A percentile compares a stretch with the other conserved stretches of the same genome.
Evolutionary conservation across 306 rosid genomes (phyloP).

Genomic region (Casuarina glauca): DNA sequence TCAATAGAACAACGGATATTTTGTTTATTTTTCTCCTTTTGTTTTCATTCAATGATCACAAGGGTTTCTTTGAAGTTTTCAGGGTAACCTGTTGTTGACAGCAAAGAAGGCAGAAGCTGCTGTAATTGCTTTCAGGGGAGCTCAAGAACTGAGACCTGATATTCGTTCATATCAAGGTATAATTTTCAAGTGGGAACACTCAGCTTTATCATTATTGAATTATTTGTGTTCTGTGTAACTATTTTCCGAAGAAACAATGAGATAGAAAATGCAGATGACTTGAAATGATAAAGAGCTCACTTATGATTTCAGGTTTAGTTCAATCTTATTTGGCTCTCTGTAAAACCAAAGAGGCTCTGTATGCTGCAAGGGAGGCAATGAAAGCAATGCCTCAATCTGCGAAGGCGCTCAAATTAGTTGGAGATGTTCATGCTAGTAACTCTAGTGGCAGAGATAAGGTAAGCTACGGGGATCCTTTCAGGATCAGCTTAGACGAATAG

Average conservation of each 20-base stretch:
- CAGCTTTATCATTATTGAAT: slow-evolving; percentile 22
- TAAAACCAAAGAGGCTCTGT: slow-evolving; percentile 90
- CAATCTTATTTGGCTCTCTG: slow-evolving; percentile 85
- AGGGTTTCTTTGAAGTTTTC: slow-evolving; percentile 23
- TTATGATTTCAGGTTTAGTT: slow-evolving; percentile 75
- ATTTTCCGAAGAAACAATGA: slow-evolving; percentile 21
- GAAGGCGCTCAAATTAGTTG: slow-evolving; percentile 93
- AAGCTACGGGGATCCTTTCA: slow-evolving; percentile 18
- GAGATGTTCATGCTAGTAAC: slow-evolving; percentile 95
- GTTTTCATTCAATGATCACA: slow-evolving; percentile 9
- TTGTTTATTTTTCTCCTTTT: slow-evolving; percentile 4
- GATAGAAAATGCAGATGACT: slow-evolving; percentile 18
- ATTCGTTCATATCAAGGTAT: slow-evolving; percentile 98
- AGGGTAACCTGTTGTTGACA: slow-evolving; percentile 83
- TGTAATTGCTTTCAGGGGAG: slow-evolving; percentile 84
- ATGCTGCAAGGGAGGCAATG: slow-evolving; percentile 99
- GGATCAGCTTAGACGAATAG: slow-evolving; percentile 24
- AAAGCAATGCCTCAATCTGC: slow-evolving; percentile 99
- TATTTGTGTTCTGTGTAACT: slow-evolving; percentile 21
- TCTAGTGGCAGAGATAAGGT: slow-evolving; percentile 97
- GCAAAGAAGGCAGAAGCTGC: slow-evolving; percentile 89
- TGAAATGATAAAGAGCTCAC: slow-evolving; percentile 28
- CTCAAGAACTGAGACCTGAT: slow-evolving; percentile 97
- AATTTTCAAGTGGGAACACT: slow-evolving; percentile 24
- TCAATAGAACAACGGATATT: slow-evolving; percentile 5